A percentile compares a stretch with the other conserved stretches of the same genome.
Conservation (phyloP, 2,329 filamentous ascomycete species). For the Cercospora citrullina region DNA sequence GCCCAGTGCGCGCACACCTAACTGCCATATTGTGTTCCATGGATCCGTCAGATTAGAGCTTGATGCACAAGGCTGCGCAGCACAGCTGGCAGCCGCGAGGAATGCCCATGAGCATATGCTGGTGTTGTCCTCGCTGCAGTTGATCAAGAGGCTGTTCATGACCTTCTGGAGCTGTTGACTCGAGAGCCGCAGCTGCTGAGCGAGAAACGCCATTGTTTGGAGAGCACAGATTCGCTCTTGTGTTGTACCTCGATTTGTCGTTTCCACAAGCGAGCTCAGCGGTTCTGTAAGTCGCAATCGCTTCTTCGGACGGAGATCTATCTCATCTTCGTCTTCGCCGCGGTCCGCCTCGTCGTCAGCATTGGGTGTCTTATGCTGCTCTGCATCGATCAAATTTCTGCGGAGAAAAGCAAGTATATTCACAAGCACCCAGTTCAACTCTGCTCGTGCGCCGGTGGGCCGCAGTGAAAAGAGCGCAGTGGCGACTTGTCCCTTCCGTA, state of each 20-base stretch:
- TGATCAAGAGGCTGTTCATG: constrained; percentile 21
- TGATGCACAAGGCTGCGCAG: constrained; percentile 46
- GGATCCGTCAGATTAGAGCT: constrained; percentile 46
- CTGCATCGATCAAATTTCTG: constrained; percentile 13
- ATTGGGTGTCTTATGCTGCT: background rate
- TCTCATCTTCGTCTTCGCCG: constrained; percentile 19
- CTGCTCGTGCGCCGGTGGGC: constrained; percentile 30
- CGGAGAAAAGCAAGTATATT: constrained; percentile 43
- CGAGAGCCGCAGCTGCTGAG: constrained; percentile 40
- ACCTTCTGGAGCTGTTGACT: constrained; percentile 19
- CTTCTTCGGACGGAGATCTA: constrained; percentile 36
- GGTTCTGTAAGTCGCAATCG: constrained; percentile 41
- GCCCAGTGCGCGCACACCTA: constrained; percentile 68
- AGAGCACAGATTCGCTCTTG: constrained; percentile 51
- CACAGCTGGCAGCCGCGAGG: constrained; percentile 69
- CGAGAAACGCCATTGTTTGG: constrained; percentile 55
- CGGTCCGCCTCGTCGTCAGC: constrained; percentile 20
- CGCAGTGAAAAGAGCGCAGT: constrained; percentile 27
- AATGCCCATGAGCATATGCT: constrained; percentile 76
- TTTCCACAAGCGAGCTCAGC: constrained; percentile 44
- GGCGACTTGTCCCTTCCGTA: constrained; percentile 15
- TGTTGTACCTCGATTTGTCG: constrained; percentile 41
- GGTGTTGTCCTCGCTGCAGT: constrained; percentile 64
- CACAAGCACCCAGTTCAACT: constrained; percentile 42
- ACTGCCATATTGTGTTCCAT: constrained; percentile 77